Evolutionary conservation across 306 rosid genomes (phyloP).

Genomic region (Astragalus membranaceus): DNA sequence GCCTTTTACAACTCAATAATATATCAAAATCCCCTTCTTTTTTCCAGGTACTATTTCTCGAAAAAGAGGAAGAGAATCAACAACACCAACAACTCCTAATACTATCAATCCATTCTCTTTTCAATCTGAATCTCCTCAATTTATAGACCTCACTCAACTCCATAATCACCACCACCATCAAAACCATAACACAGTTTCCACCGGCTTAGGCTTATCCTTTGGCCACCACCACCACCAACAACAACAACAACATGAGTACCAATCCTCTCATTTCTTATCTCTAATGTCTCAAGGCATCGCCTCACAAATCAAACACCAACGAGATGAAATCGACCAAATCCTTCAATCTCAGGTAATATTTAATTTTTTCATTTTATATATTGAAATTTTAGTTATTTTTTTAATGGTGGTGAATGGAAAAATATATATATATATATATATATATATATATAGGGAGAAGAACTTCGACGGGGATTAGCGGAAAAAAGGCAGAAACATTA

Average conservation of each 20-base stretch:
- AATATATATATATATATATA: no score
- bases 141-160: conserved; percentile 78
- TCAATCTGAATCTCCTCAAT: conserved; percentile 58
- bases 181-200: conserved; percentile 67
- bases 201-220: conserved; percentile 76
- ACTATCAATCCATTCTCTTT: conserved; percentile 36
- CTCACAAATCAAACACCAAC: conserved; percentile 66
- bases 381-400: not conserved
- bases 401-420: not conserved
- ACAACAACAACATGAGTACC: conserved; percentile 17
- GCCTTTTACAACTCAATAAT: not conserved
- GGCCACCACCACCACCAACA: conserved; percentile 45
- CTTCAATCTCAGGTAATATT: conserved; percentile 68
- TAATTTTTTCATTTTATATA: no score
- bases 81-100: conserved; percentile 31
- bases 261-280: conserved; percentile 44
- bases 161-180: conserved; percentile 58
- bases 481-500: conserved; percentile 69
- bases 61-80: conserved; percentile 74
- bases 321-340: conserved; percentile 65
- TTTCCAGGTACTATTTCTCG: conserved; percentile 31
- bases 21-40: no score
- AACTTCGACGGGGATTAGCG: conserved; percentile 51
- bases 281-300: conserved; percentile 47
- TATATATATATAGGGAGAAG: conserved; percentile 51